A percentile compares a stretch with the other conserved stretches of the same genome.
These are phyloP conservation scores for Desmodesmus armatus DNA, from an alignment of 139 green algal species.

Conservation along the genomic window DNA sequence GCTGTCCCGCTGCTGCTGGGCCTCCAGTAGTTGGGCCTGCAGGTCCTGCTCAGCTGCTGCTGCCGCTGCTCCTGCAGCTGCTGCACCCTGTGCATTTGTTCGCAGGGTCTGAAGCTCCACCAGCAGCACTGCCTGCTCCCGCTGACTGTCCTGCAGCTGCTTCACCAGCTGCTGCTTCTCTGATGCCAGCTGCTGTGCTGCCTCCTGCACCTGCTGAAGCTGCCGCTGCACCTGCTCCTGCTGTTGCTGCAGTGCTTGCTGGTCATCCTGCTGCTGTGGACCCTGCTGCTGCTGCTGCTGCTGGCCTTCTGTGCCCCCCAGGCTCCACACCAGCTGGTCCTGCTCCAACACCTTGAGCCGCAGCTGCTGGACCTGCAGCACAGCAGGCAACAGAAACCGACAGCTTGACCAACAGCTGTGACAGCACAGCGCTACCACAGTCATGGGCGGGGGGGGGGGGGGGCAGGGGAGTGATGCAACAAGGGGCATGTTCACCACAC, in stretches of 20 bases:
- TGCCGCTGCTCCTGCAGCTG: conserved; percentile 27
- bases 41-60: conserved; percentile 14
- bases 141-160: conserved; percentile 24
- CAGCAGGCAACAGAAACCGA: not conserved
- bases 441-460: too few relatives aligned
- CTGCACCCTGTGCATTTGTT: not conserved
- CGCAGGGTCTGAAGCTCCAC: conserved; percentile 21
- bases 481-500: too few relatives aligned
- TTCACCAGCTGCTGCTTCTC: conserved; percentile 42
- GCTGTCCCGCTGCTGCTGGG: too few relatives aligned
- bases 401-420: not conserved
- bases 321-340: conserved; percentile 33
- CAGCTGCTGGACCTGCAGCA: not conserved
- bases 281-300: not conserved
- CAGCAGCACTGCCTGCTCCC: conserved; percentile 27
- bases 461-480: too few relatives aligned
- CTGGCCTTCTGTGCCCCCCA: not conserved
- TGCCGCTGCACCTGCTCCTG: not conserved
- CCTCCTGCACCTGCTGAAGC: not conserved
- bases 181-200: not conserved
- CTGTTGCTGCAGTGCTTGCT: not conserved
- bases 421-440: not conserved
- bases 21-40: too few relatives aligned
- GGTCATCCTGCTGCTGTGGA: not conserved
- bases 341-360: conserved; percentile 22